phyloP scores from a whole-genome alignment of 2,329 filamentous ascomycete species.

The Ophiostoma ulmi region DNA sequence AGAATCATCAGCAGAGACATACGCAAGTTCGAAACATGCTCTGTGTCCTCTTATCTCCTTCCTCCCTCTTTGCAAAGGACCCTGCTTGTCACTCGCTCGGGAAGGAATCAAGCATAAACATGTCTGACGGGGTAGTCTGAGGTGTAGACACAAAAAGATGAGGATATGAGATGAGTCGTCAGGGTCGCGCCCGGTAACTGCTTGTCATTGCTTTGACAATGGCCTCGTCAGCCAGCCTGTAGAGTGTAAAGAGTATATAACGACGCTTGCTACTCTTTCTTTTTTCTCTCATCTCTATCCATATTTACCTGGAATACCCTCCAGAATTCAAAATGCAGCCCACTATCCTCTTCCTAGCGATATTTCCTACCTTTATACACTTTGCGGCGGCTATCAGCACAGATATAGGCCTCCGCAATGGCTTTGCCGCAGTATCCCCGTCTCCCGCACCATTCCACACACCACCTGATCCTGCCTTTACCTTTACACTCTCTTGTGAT shows the following conservation, averaged over 20 bases:
- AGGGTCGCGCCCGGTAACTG: not conserved
- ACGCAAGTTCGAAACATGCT: not conserved
- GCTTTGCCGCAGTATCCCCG: not conserved
- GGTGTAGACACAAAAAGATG: not conserved
- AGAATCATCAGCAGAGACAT: not conserved
- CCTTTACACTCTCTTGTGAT: slow-evolving; percentile 20
- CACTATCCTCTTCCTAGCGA: not conserved
- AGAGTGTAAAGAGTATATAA: not conserved
- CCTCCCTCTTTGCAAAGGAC: not conserved
- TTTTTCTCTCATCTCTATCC: not conserved
- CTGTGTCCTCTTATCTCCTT: not conserved
- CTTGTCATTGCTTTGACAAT: not conserved
- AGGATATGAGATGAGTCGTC: not conserved
- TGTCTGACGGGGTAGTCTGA: not conserved
- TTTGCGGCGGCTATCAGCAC: not conserved
- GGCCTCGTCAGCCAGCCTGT: not conserved
- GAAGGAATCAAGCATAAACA: slow-evolving; percentile 1
- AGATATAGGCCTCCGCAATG: not conserved
- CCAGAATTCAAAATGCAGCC: not conserved
- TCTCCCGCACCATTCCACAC: not conserved
- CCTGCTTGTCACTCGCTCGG: not conserved
- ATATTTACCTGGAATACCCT: not conserved
- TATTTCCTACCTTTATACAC: not conserved
- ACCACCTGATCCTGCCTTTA: slow-evolving; percentile 18
- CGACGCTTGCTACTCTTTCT: not conserved